Percentiles rank a stretch among this genome's conserved stretches.
phyloP scores from a whole-genome alignment of 331 rosid species.

The Malus hybrid region DNA sequence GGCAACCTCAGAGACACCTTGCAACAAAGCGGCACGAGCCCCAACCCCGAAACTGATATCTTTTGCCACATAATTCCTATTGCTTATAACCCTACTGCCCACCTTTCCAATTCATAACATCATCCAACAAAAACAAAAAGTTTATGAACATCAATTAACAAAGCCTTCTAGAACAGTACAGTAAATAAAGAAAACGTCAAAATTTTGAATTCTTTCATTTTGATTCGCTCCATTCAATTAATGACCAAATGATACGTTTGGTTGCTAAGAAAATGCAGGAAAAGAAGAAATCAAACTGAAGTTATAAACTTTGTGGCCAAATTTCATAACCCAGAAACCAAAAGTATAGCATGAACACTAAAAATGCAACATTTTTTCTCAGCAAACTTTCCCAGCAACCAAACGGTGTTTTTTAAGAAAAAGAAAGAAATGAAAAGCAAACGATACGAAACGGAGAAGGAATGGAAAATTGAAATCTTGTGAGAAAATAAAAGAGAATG shows the following conservation, averaged over 20 bases:
- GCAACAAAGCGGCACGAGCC: constrained; percentile 86
- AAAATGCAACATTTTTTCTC: not conserved
- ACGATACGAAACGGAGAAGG: not conserved
- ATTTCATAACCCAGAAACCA: not conserved
- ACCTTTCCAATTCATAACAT: constrained; percentile 27
- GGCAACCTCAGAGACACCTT: constrained; percentile 88
- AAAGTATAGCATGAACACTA: not conserved
- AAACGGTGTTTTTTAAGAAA: not conserved
- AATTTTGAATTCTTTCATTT: not conserved
- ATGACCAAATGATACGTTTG: not conserved
- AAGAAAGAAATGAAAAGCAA: not conserved
- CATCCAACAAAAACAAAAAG: not conserved
- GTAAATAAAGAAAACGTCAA: not conserved
- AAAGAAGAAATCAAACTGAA: not conserved
- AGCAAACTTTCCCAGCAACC: not conserved
- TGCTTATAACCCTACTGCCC: constrained; percentile 32
- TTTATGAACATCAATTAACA: not conserved
- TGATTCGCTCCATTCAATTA: not conserved
- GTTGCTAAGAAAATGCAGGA: not conserved
- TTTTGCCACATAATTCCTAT: constrained; percentile 68
- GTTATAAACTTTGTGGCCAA: not conserved
- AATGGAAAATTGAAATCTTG: not conserved
- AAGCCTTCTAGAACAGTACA: not conserved
- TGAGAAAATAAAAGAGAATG: not conserved
- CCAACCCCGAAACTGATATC: constrained; percentile 74